Evolutionary conservation across 331 rosid species (phyloP).

Genomic region (Dryas integrifolia): DNA sequence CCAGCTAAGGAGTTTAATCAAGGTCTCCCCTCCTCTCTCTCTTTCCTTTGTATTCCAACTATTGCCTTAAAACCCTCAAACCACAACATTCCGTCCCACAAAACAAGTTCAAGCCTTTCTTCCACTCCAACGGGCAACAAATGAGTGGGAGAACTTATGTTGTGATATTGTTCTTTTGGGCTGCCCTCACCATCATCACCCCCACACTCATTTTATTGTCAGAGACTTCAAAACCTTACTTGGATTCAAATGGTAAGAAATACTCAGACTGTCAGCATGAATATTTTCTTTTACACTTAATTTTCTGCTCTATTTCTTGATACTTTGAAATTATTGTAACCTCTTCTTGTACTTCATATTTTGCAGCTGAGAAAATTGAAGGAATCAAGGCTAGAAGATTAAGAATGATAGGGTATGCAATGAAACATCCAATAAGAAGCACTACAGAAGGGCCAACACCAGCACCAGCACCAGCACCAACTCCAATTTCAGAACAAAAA

Average conservation of each 20-base stretch:
- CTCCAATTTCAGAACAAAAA: neutral
- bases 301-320: neutral
- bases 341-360: constrained; percentile 21
- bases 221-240: constrained; percentile 54
- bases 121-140: constrained; percentile 22
- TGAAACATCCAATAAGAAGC: constrained; percentile 25
- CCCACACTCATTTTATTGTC: constrained; percentile 69
- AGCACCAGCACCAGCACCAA: constrained; percentile 15
- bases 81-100: constrained; percentile 1
- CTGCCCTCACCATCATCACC: constrained; percentile 67
- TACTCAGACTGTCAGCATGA: too few relatives aligned
- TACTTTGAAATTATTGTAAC: neutral
- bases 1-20: constrained; percentile 51
- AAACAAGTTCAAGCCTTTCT: neutral
- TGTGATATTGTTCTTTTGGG: constrained; percentile 81
- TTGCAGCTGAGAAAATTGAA: constrained; percentile 45
- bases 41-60: constrained; percentile 1
- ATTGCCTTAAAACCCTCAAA: constrained; percentile 13
- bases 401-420: constrained; percentile 25
- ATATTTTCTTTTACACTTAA: neutral
- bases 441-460: constrained; percentile 23
- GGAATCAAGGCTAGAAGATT: constrained; percentile 48
- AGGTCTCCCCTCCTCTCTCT: constrained; percentile 9
- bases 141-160: constrained; percentile 68
- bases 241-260: constrained; percentile 44